phyloP scores from a whole-genome alignment of 148 eudicot species.

The Chenopodium suecicum region DNA sequence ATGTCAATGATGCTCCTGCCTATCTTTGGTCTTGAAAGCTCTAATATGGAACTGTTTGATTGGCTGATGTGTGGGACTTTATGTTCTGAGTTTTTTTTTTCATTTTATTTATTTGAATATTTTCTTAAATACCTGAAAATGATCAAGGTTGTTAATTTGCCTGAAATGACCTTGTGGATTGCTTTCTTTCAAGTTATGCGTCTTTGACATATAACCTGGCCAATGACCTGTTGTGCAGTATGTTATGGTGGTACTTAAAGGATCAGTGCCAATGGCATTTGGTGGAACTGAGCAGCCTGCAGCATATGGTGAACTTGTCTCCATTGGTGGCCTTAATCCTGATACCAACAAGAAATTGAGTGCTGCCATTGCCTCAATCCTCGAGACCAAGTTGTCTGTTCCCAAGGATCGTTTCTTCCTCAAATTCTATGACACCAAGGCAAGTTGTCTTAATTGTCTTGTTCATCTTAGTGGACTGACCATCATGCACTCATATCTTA shows the following conservation, averaged over 20 bases:
- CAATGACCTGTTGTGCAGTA: conserved; percentile 44
- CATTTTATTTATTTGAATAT: not conserved
- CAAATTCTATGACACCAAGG: conserved; percentile 91
- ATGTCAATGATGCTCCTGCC: not conserved
- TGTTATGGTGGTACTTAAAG: conserved; percentile 93
- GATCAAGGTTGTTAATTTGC: not conserved
- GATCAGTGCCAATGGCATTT: conserved; percentile 88
- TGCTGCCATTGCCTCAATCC: conserved; percentile 73
- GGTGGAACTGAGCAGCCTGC: conserved; percentile 97
- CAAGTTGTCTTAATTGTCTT: conserved; percentile 25
- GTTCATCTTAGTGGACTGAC: conserved; percentile 7
- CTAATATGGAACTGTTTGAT: too few species aligned
- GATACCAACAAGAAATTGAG: conserved; percentile 90
- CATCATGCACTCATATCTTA: conserved; percentile 23
- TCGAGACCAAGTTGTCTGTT: conserved; percentile 72
- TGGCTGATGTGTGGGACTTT: not conserved
- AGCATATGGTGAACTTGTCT: conserved; percentile 90
- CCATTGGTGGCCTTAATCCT: conserved; percentile 86
- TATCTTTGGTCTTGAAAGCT: not conserved
- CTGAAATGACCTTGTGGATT: not conserved
- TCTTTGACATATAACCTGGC: not conserved
- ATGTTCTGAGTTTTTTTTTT: not conserved
- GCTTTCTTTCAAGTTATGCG: not conserved
- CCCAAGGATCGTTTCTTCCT: conserved; percentile 75
- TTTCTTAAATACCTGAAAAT: not conserved